Base-by-base conservation (phyloP, 2,329 filamentous ascomycete genomes). In the Emmonsiellopsis sp. region DNA sequence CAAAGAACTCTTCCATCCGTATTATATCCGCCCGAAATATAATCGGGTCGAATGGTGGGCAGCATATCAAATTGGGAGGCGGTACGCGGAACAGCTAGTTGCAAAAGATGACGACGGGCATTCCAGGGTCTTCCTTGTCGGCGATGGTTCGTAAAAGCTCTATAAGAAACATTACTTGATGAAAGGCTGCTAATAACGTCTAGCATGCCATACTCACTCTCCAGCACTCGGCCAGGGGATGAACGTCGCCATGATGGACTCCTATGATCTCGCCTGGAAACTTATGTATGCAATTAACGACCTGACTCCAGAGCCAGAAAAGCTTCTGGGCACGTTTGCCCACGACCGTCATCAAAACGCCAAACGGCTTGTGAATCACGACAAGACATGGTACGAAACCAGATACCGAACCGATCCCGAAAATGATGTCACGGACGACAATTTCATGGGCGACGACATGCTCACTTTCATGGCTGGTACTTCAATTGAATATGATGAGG, bases 21-120 rank as follows among this genome's bases (percentile, higher is more conserved):
- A 87, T 64, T 77, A 72, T 5, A 84, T 88, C 53, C 77, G 81
- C 54, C 87, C 84, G 0, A 69, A 60, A 13, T 58, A 63, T 76
- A 82, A 84, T 57, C 73, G 74, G 6, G 78, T 86, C 1, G 83
- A 86, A 61, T 88, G 85, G 86, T 89, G 82, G 69, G 86, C 86
- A 0, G 85, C 86, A 2, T 89, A 89, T 61, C 84, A 86, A 44
- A 87, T 89, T 56, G 85, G 85, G 7, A 86, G 89, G 66, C 84
- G 86, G 0, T 84, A 72, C 7, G 64, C 68, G 2, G 60, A 65
- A 32, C 57, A 63, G 2, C 74, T 74, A 53, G 65, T 68, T 0
- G 61, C 87, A 36, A 78, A 85, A 1, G 83, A 85, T 53, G 78
- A 75, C 17, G 86, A 86, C 60, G 85, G 84, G 0, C 79, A 86